phyloP scores from a whole-genome alignment of 2,329 filamentous ascomycete genomes.

The Fusarium sp. region DNA sequence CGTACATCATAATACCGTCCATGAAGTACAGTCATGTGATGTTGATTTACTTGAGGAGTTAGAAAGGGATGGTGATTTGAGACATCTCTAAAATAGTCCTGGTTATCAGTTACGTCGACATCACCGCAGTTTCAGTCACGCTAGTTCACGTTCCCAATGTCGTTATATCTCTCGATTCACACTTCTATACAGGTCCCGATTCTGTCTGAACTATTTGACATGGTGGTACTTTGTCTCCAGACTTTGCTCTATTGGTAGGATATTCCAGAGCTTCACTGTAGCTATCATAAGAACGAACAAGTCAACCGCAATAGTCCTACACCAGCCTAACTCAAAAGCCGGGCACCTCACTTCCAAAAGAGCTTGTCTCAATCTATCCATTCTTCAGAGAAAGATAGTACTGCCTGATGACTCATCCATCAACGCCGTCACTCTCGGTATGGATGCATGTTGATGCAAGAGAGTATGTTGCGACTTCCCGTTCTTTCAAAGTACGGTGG shows the following conservation, averaged over 20 bases:
- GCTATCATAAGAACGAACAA: background rate
- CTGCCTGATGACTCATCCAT: background rate
- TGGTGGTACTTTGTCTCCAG: background rate
- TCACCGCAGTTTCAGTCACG: background rate
- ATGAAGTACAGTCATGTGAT: constrained; percentile 16
- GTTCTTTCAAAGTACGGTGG: constrained; percentile 1
- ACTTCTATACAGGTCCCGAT: background rate
- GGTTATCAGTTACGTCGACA: background rate
- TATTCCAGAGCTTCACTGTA: background rate
- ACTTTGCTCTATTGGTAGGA: background rate
- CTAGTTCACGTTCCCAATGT: background rate
- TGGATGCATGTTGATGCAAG: constrained; percentile 1
- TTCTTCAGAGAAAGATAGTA: constrained; percentile 3
- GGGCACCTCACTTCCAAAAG: constrained; percentile 2
- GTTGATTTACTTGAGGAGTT: background rate
- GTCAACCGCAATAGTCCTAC: background rate
- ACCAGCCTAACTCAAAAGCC: constrained; percentile 11
- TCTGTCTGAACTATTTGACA: background rate
- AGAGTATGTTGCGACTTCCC: background rate
- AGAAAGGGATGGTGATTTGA: background rate
- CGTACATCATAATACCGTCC: background rate
- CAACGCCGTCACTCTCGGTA: background rate
- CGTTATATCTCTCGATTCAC: background rate
- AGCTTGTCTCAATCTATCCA: background rate
- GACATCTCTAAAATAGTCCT: background rate